Conservation (phyloP, 306 rosid genomes). For the Lupinus albus region DNA sequence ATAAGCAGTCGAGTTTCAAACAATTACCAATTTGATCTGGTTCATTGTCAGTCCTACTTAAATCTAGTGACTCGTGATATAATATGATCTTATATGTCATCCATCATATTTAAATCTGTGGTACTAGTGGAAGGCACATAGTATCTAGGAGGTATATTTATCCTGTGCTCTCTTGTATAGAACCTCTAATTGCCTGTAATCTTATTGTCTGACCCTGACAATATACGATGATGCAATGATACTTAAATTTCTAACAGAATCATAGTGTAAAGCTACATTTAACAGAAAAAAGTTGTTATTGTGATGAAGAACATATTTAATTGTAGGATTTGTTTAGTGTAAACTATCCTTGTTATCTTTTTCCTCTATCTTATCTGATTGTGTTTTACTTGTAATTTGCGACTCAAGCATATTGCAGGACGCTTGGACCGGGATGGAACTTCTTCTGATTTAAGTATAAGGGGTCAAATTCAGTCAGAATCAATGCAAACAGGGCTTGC, state of each 20-base stretch:
- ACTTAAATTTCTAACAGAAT: background rate
- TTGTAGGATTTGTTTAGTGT: constrained; percentile 14
- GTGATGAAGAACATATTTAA: background rate
- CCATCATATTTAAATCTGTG: background rate
- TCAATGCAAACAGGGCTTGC: constrained; percentile 74
- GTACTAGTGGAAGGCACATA: background rate
- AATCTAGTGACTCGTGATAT: no score
- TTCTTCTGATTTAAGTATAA: constrained; percentile 58
- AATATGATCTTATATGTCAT: no score
- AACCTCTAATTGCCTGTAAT: background rate
- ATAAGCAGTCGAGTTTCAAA: no score
- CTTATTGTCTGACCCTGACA: background rate
- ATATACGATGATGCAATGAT: constrained; percentile 3
- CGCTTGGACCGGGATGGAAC: constrained; percentile 77
- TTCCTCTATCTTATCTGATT: constrained; percentile 38
- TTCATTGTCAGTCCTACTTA: no score
- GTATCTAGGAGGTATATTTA: constrained; percentile 27
- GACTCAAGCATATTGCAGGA: constrained; percentile 87
- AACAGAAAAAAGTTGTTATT: constrained; percentile 21
- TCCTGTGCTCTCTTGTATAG: background rate
- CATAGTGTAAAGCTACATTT: constrained; percentile 23
- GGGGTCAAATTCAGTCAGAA: constrained; percentile 83
- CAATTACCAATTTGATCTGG: no score
- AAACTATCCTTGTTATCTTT: constrained; percentile 26
- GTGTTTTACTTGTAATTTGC: constrained; percentile 49